Conservation (phyloP, 371 early-diverging fungal species). For the Mortierella sp. region DNA sequence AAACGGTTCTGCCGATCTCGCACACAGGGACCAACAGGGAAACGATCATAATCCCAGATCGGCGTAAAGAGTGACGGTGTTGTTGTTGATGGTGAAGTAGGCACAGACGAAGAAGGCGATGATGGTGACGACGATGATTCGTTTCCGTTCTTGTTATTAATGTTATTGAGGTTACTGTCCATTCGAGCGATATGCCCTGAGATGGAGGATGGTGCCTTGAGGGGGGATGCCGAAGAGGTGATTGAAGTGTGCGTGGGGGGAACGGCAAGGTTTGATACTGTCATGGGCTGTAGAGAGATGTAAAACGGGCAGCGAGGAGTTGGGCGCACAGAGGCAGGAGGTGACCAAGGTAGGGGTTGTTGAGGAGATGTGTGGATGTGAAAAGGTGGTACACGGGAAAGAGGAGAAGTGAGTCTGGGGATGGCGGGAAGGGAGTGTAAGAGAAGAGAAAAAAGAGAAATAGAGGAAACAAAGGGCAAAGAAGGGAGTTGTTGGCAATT, state of each 20-base stretch:
- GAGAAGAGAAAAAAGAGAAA: neutral
- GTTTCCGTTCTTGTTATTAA: neutral
- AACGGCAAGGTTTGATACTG: slow-evolving; percentile 10
- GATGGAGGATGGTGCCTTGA: neutral
- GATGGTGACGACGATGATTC: neutral
- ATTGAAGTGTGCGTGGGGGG: slow-evolving; percentile 4
- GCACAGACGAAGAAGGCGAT: neutral
- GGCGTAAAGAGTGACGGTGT: slow-evolving; percentile 21
- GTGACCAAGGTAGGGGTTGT: too few relatives aligned
- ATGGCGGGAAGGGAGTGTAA: neutral
- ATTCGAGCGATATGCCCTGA: neutral
- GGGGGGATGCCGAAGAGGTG: neutral
- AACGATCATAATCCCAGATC: slow-evolving; percentile 45
- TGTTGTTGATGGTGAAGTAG: neutral
- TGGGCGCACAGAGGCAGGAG: neutral
- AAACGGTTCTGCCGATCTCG: slow-evolving; percentile 15
- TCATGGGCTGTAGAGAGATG: neutral
- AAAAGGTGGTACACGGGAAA: neutral
- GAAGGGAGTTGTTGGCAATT: slow-evolving; percentile 1
- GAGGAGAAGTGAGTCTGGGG: neutral
- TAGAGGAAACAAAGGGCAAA: slow-evolving; percentile 1
- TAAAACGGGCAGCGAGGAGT: neutral
- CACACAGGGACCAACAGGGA: slow-evolving; percentile 32
- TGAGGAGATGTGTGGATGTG: neutral
- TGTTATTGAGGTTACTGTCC: neutral